Evolutionary conservation across 352 stramenopile genomes (phyloP).

Genomic region (Globisporangium carolinianum): DNA sequence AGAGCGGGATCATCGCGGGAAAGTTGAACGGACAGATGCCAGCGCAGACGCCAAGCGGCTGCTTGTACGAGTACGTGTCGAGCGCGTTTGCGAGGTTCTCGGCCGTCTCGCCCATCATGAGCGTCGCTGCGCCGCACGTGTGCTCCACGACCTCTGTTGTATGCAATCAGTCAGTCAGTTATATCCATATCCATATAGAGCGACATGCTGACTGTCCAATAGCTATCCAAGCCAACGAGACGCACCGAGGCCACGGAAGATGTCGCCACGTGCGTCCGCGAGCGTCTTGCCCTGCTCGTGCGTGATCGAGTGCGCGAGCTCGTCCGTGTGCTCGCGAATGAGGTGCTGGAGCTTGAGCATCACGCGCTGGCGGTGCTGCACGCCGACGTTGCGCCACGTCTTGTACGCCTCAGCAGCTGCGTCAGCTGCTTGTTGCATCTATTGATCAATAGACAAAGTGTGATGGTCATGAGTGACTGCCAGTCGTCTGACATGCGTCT

Average conservation of each 20-base stretch:
- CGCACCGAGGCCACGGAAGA: conserved; percentile 92
- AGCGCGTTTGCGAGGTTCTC: conserved; percentile 89
- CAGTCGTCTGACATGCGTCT: not conserved
- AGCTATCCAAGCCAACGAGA: not conserved
- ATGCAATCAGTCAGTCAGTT: not conserved
- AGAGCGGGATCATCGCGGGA: conserved; percentile 96
- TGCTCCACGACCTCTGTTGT: conserved; percentile 61
- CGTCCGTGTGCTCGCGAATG: conserved; percentile 92
- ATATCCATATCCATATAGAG: no score
- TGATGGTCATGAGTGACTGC: conserved; percentile 1
- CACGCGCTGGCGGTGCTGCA: conserved; percentile 91
- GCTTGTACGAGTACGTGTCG: conserved; percentile 95
- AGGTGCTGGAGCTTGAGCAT: conserved; percentile 96
- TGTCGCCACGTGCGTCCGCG: conserved; percentile 93
- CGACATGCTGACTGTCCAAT: not conserved
- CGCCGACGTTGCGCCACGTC: conserved; percentile 90
- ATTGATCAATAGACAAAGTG: not conserved
- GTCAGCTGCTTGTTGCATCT: conserved; percentile 84
- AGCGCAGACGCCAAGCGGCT: conserved; percentile 92
- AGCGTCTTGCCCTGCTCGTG: conserved; percentile 91
- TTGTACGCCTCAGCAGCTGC: conserved; percentile 83
- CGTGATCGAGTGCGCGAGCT: conserved; percentile 93
- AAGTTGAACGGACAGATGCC: conserved; percentile 95
- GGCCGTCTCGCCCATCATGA: conserved; percentile 95
- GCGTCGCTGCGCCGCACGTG: conserved; percentile 62